Evolutionary conservation across 495 filamentous ascomycete genomes (phyloP), one percentile per base, ranked within the genome.

Genomic region (Xylaria bambusicola): DNA sequence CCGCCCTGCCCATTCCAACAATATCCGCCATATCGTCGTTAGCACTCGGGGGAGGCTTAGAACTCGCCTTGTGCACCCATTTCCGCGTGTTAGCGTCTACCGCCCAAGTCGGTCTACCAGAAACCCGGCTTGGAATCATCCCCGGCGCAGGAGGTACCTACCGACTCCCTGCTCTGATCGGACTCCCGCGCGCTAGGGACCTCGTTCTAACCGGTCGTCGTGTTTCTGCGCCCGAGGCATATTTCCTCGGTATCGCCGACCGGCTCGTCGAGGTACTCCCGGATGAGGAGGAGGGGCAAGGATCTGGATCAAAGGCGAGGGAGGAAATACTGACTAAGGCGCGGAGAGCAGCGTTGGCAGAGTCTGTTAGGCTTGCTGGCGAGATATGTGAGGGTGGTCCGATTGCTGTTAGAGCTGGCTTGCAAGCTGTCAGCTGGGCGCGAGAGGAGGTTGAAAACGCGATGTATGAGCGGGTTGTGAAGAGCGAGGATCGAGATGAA

Each of bases 91-190:
- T 97, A 62, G 80, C 84, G 35, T 87, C 88, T 12, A 84, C 81
- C 41, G 86, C 89, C 21, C 75, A 78, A 45, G 85, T 98, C 55
- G 93, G 84, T 0, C 82, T 98, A 2, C 94, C 94, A 2, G 94
- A 98, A 66, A 97, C 94, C 0, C 77, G 91, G 0, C 82, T 98
- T 1, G 94, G 88, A 21, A 98, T 98, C 66, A 88, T 98, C 58
- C 94, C 94, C 6, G 94, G 94, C 42, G 95, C 94, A 0, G 94
- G 94, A 6, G 94, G 94, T 17, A 97, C 92, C 0, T 92, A 90
- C 69, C 86, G 94, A 4, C 81, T 98, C 0, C 91, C 90, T 0
- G 73, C 73, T 0, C 66, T 98, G 15, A 86, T 98, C 52, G 95
- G 94, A 4, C 70, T 84, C 4, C 71, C 78, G 7, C 83, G 89